Evolutionary conservation across 2,329 filamentous ascomycete species (phyloP).

Genomic region (Aspergillus sp.): DNA sequence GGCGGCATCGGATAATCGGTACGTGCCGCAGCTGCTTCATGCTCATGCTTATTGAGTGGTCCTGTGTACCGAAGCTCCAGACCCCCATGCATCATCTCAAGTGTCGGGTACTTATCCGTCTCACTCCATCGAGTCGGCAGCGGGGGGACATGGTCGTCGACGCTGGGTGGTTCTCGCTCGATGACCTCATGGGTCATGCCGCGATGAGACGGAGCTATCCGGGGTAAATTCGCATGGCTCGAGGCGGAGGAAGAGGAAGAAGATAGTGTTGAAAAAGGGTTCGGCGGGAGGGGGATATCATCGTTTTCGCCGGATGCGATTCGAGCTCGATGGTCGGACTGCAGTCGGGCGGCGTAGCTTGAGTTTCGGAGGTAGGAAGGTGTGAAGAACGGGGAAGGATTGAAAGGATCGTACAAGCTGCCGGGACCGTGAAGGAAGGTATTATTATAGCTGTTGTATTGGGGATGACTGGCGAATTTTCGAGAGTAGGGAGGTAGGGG

Average conservation of each 20-base stretch:
- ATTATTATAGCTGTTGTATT: conserved; percentile 11
- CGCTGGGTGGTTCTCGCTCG: conserved; percentile 57
- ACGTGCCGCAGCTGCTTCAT: conserved; percentile 76
- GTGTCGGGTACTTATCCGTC: conserved; percentile 62
- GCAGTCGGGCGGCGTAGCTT: conserved; percentile 68
- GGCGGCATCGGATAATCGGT: conserved; percentile 80
- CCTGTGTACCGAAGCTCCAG: conserved; percentile 61
- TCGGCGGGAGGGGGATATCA: conserved; percentile 12
- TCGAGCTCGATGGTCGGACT: conserved; percentile 61
- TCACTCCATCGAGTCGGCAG: conserved; percentile 80
- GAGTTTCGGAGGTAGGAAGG: conserved; percentile 78
- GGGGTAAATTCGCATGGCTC: conserved; percentile 52
- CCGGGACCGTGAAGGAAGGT: conserved; percentile 19
- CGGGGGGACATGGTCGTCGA: conserved; percentile 47
- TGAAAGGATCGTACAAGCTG: conserved; percentile 22
- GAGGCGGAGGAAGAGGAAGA: conserved; percentile 44
- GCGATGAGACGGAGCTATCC: conserved; percentile 59
- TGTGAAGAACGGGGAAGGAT: conserved; percentile 57
- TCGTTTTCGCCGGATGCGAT: conserved; percentile 44
- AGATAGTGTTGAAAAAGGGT: neutral
- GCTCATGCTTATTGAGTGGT: conserved; percentile 51
- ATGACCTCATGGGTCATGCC: conserved; percentile 79
- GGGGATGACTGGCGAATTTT: conserved; percentile 37
- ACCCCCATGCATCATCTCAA: conserved; percentile 70
- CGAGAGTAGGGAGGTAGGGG: conserved; percentile 42